Conservation (phyloP, 1,284 basidiomycete genomes). For the Ganoderma meredithae region DNA sequence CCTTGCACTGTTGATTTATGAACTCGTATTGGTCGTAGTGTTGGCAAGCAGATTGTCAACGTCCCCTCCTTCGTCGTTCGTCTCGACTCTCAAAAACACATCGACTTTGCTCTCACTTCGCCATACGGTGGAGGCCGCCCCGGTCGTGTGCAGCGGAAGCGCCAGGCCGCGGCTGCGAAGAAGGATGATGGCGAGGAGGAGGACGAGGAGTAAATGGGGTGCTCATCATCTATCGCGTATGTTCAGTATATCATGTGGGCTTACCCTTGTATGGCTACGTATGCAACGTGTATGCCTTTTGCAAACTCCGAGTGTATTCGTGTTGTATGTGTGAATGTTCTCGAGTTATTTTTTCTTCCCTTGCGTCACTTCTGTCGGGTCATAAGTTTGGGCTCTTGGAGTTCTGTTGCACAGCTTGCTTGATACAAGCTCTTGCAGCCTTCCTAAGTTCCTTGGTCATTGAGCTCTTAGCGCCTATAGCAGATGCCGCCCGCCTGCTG, state of each 20-base stretch:
- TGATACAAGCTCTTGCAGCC: neutral
- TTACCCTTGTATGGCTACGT: conserved; percentile 41
- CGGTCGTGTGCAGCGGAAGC: conserved; percentile 99
- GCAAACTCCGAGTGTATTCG: conserved; percentile 19
- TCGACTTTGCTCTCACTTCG: conserved; percentile 98
- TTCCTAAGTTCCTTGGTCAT: too few relatives aligned
- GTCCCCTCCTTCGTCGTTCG: conserved; percentile 99
- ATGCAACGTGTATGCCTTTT: conserved; percentile 38
- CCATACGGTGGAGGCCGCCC: conserved; percentile 97
- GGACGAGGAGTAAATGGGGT: conserved; percentile 79
- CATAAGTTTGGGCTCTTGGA: neutral
- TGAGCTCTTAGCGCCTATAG: neutral
- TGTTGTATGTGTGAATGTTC: neutral
- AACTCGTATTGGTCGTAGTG: conserved; percentile 54
- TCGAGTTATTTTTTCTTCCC: neutral
- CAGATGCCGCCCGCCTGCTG: neutral
- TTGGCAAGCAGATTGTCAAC: conserved; percentile 99
- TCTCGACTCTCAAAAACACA: conserved; percentile 97
- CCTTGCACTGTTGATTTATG: neutral
- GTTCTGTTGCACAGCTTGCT: neutral
- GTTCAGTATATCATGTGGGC: conserved; percentile 41
- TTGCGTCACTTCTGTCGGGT: neutral
- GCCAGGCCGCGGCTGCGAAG: conserved; percentile 91
- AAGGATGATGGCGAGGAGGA: conserved; percentile 92
- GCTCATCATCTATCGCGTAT: conserved; percentile 33